These are phyloP conservation scores for Hypsizygus ulmarius DNA, from an alignment of 1,284 basidiomycete genomes.

Conservation along the genomic window DNA sequence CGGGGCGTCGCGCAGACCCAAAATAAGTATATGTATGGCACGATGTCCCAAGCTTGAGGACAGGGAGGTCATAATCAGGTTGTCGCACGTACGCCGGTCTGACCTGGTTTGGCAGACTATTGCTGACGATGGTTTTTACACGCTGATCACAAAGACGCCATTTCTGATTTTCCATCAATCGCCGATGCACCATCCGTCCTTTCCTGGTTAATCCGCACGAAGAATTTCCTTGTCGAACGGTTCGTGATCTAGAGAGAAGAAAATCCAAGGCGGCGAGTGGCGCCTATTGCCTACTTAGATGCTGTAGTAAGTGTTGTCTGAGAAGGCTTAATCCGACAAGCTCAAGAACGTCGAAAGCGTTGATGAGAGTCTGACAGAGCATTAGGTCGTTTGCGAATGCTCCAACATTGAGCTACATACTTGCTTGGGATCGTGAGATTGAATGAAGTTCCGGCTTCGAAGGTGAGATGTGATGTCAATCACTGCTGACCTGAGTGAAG, in stretches of 20 bases:
- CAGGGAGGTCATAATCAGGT: no score
- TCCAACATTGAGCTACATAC: slow-evolving; percentile 53
- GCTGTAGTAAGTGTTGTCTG: slow-evolving; percentile 58
- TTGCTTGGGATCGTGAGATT: slow-evolving; percentile 54
- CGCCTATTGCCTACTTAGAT: slow-evolving; percentile 47
- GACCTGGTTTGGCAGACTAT: no score
- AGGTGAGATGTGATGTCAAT: slow-evolving; percentile 54
- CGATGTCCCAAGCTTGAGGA: no score
- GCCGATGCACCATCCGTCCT: background rate
- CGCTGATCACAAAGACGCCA: no score
- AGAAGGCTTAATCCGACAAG: slow-evolving; percentile 51
- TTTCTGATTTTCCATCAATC: background rate
- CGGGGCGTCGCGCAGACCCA: no score
- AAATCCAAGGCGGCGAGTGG: slow-evolving; percentile 54
- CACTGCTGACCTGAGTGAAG: slow-evolving; percentile 43
- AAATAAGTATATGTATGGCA: no score
- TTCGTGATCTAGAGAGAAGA: slow-evolving; percentile 27
- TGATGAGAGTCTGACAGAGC: slow-evolving; percentile 54
- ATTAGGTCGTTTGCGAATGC: slow-evolving; percentile 47
- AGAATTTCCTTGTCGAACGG: background rate
- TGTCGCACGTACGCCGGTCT: no score
- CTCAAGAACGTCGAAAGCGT: slow-evolving; percentile 48
- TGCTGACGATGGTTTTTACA: no score
- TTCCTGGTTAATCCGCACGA: background rate
- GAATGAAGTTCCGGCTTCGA: slow-evolving; percentile 43